phyloP scores from a whole-genome alignment of 148 eudicot species.

The Rhododendron ovatum region DNA sequence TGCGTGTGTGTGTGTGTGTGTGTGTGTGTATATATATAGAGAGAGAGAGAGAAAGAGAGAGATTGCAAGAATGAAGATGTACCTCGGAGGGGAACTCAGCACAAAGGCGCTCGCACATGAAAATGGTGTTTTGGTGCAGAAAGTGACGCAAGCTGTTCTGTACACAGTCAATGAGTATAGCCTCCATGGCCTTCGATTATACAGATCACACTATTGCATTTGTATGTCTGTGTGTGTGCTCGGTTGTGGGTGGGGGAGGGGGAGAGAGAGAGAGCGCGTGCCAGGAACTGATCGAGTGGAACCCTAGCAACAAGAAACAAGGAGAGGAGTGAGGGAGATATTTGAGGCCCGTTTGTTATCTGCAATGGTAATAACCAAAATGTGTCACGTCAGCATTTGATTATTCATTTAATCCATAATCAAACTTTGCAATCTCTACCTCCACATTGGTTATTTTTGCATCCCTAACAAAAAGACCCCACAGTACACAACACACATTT shows the following conservation, averaged over 20 bases:
- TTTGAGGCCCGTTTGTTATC: no score
- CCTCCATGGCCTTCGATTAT: slow-evolving; percentile 52
- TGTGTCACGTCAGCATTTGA: no score
- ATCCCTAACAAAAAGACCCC: no score
- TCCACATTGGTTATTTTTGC: no score
- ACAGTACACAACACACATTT: no score
- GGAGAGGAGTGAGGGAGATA: background rate
- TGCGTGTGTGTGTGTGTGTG: no score
- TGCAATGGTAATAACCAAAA: no score
- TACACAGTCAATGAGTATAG: slow-evolving; percentile 58
- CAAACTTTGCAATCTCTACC: no score
- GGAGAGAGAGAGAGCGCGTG: background rate
- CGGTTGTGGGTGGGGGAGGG: no score
- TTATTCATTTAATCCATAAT: no score
- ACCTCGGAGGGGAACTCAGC: slow-evolving; percentile 96
- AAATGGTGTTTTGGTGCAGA: slow-evolving; percentile 77
- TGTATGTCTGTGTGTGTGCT: background rate
- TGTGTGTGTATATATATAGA: no score
- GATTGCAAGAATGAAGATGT: background rate
- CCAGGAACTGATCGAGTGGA: background rate
- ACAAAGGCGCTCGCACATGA: slow-evolving; percentile 90
- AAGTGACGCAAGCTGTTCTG: slow-evolving; percentile 66
- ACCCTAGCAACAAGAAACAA: background rate
- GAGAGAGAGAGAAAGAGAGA: no score
- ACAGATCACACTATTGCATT: background rate